Evolutionary conservation across 352 stramenopile species (phyloP).

Genomic region (Albugo candida): DNA sequence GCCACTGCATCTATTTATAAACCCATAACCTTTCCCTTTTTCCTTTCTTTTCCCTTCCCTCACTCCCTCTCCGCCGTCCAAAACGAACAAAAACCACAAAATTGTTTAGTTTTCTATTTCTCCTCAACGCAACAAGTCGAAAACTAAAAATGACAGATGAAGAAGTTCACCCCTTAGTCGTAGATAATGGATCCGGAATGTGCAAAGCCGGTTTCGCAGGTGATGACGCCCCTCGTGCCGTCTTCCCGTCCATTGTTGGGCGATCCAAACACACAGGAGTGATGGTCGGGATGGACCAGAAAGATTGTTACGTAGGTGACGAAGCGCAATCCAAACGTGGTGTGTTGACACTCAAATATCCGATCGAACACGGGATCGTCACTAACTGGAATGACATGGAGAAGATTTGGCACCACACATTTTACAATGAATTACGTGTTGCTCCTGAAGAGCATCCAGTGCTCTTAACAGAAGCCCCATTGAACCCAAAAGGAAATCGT

Average conservation of each 20-base stretch:
- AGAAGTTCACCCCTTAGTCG: conserved; percentile 22
- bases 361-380: conserved; percentile 98
- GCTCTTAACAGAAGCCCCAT: conserved; percentile 60
- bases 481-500: conserved; percentile 69
- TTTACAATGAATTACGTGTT: conserved; percentile 95
- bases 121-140: not conserved
- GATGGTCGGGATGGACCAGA: conserved; percentile 96
- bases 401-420: conserved; percentile 99
- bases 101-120: too few species aligned
- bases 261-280: conserved; percentile 90
- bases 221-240: conserved; percentile 43
- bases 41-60: too few species aligned
- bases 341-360: conserved; percentile 89
- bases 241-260: conserved; percentile 52
- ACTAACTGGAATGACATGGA: conserved; percentile 99
- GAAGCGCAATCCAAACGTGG: conserved; percentile 87
- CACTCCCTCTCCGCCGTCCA: too few species aligned
- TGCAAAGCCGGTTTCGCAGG: conserved; percentile 51
- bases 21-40: too few species aligned
- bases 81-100: too few species aligned
- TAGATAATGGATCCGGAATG: conserved; percentile 36
- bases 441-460: conserved; percentile 94
- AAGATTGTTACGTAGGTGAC: conserved; percentile 87
- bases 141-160: conserved; percentile 11
- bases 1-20: too few species aligned